Percentiles rank a stretch among this genome's conserved stretches.
phyloP scores from a whole-genome alignment of 176 grass and related monocot genomes.

The Dendrocalamus sinicus region DNA sequence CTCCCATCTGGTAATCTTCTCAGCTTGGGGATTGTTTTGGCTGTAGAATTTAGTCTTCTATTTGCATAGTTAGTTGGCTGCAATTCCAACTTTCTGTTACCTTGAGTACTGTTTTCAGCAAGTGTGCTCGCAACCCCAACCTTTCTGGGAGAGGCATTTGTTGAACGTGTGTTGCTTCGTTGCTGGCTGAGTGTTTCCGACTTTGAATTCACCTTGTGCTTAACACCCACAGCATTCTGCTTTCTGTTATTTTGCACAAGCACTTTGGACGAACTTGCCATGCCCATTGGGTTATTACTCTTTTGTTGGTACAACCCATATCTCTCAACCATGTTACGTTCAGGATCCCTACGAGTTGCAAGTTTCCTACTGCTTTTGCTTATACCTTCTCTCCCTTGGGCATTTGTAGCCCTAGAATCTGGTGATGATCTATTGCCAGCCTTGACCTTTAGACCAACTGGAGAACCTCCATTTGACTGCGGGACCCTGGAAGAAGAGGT shows the following conservation, averaged over 20 bases:
- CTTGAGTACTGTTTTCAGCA: conserved; percentile 39
- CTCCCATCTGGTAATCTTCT: conserved; percentile 58
- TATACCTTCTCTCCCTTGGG: conserved; percentile 54
- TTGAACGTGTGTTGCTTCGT: conserved; percentile 34
- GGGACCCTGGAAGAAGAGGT: conserved; percentile 38
- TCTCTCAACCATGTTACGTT: conserved; percentile 33
- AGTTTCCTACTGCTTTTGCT: conserved; percentile 44
- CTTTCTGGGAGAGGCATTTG: conserved; percentile 58
- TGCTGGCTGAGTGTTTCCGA: conserved; percentile 52
- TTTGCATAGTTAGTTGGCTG: conserved; percentile 32
- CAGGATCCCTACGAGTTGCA: conserved; percentile 41
- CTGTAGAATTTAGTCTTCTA: conserved; percentile 47
- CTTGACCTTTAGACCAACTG: conserved; percentile 61
- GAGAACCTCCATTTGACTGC: conserved; percentile 44
- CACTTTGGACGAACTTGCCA: conserved; percentile 33
- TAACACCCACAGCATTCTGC: conserved; percentile 51
- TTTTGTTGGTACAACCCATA: conserved; percentile 39
- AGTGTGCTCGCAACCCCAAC: conserved; percentile 35
- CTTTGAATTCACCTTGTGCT: conserved; percentile 59
- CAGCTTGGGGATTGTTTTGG: conserved; percentile 52
- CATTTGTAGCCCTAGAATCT: conserved; percentile 47
- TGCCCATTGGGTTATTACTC: conserved; percentile 46
- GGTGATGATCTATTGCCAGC: conserved; percentile 24
- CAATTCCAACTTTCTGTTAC: conserved; percentile 51
- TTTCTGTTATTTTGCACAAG: conserved; percentile 76